Base-by-base conservation (phyloP, 2,329 filamentous ascomycete genomes). In the Fusarium fracticaudum region DNA sequence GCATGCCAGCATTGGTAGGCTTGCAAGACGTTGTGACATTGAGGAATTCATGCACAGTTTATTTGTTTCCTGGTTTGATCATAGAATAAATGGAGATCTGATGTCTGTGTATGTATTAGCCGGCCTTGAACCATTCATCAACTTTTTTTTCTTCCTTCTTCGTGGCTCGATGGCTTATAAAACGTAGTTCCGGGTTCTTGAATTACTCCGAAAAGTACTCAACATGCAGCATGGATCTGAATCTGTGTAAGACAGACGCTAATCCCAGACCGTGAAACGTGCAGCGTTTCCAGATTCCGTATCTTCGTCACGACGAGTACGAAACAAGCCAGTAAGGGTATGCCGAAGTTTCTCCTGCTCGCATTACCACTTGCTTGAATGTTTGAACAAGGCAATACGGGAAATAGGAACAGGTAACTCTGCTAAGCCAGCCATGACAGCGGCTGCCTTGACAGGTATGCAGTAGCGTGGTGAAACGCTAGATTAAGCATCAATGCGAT, bases 401-500 rank as follows among this genome's bases (percentile, higher is more conserved):
- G 33, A 44, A 59, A 60, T 38, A 50, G 26, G 37, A 40, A 60
- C 38, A 45, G 18, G 40, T 44, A 37, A 51, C 26, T 38, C 33
- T n/a, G 31, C 40, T 29, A 41, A 50, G 41, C 53, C 26, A 47
- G 31, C 24, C 44, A 37, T 53, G 50, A 44, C 67, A 68, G 60
- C 47, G 50, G 50, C 50, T 65, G 45, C 18, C 40, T 60, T 61
- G 67, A 51, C 57, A 72, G 63, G 47, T 72, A 51, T 70, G 47
- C 60, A 71, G 60, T 69, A 70, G 69, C 57, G 63, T 61, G 40
- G 60, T 63, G 68, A 71, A 67, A 77, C 62, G 63, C 71, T 66
- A 73, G 74, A 78, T 71, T 70, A 77, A 76, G 69, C 71, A 58
- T 76, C 69, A 62, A 72, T 77, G 76, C 69, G 64, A 78, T 78